Percentiles rank a stretch among this genome's conserved stretches.
These are phyloP conservation scores for Leccinum variicolor DNA, from an alignment of 768 basidiomycete genomes.

Conservation along the genomic window DNA sequence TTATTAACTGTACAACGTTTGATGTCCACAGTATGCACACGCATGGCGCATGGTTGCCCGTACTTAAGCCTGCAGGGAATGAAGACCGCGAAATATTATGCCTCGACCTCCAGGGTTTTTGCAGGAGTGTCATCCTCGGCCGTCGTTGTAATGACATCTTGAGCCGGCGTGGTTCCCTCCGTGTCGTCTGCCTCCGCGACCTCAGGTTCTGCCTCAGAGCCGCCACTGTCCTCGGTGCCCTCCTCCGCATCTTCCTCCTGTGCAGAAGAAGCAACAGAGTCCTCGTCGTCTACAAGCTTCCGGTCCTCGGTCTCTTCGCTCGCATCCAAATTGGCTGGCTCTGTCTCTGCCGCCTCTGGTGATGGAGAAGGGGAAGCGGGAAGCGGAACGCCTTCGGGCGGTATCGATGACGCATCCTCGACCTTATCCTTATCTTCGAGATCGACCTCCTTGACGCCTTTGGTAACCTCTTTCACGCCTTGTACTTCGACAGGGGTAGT, in stretches of 20 bases:
- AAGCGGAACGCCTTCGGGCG: constrained; percentile 35
- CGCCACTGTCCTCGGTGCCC: constrained; percentile 1
- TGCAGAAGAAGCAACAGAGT: constrained; percentile 26
- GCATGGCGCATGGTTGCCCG: constrained; percentile 14
- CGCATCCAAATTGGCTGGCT: neutral
- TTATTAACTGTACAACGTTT: constrained; percentile 6
- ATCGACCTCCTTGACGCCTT: constrained; percentile 68
- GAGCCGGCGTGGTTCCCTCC: neutral
- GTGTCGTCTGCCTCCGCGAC: constrained; percentile 2
- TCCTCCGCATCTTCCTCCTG: constrained; percentile 5
- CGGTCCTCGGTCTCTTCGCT: constrained; percentile 13
- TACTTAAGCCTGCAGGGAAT: constrained; percentile 18
- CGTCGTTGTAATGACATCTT: constrained; percentile 1
- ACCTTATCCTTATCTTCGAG: constrained; percentile 40
- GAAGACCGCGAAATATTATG: constrained; percentile 9
- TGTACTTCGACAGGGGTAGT: constrained; percentile 32
- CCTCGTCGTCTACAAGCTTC: constrained; percentile 8
- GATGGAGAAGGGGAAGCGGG: constrained; percentile 36
- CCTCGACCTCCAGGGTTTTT: constrained; percentile 18
- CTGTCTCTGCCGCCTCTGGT: constrained; percentile 10
- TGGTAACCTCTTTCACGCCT: constrained; percentile 67
- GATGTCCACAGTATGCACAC: neutral
- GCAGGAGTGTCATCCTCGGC: constrained; percentile 8
- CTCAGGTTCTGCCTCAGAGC: constrained; percentile 1
- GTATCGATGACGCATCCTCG: constrained; percentile 11